These are phyloP conservation scores for Microbotryum violaceum DNA, from an alignment of 1,284 basidiomycete genomes.

Conservation along the genomic window DNA sequence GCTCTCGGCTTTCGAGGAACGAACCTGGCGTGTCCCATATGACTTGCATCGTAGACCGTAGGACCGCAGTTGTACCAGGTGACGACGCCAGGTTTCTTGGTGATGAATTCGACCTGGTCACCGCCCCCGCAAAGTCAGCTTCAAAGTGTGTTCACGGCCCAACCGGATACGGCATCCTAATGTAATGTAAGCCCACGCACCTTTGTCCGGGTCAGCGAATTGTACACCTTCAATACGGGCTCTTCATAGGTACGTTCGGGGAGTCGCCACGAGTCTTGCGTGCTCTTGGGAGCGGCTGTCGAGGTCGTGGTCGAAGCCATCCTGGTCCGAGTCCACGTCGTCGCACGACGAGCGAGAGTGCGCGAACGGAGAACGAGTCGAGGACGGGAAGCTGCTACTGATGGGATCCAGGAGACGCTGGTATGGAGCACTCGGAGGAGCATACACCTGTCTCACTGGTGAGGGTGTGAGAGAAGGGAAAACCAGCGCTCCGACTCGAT, in stretches of 20 bases:
- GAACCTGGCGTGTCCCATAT: slow-evolving; percentile 97
- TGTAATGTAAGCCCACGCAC: slow-evolving; percentile 44
- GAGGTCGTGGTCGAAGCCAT: no score
- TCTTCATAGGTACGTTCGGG: slow-evolving; percentile 37
- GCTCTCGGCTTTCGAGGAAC: no score
- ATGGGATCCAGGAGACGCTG: no score
- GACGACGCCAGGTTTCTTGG: slow-evolving; percentile 70
- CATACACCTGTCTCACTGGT: no score
- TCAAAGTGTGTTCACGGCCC: background rate
- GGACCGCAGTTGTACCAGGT: slow-evolving; percentile 79
- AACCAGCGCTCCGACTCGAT: no score
- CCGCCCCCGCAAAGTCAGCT: slow-evolving; percentile 3
- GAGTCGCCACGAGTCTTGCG: slow-evolving; percentile 37
- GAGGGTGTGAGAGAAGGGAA: no score
- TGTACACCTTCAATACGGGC: slow-evolving; percentile 71
- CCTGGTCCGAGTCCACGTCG: no score
- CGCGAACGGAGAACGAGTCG: no score
- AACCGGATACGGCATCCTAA: background rate
- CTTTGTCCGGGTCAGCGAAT: slow-evolving; percentile 88
- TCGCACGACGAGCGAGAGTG: no score
- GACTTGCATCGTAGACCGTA: slow-evolving; percentile 97
- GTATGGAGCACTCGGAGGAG: no score
- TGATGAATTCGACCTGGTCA: slow-evolving; percentile 67
- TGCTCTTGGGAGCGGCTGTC: background rate
- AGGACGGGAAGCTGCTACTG: no score